Evolutionary conservation across 352 stramenopile genomes (phyloP).

Genomic region (Thalassiosira livingstoniorum): DNA sequence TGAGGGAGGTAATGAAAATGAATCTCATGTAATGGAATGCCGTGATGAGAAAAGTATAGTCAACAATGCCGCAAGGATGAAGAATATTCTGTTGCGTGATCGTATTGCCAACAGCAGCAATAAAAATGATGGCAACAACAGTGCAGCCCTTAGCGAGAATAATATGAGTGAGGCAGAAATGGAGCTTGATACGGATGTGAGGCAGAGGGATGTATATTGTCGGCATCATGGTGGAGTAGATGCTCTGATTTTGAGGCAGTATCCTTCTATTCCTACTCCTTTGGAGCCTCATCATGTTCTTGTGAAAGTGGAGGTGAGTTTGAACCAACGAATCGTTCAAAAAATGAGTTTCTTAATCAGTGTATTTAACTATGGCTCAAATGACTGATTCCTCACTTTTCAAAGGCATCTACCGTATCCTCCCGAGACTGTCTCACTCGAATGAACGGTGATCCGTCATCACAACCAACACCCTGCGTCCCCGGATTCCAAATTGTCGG

Average conservation of each 20-base stretch:
- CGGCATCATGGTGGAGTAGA: slow-evolving; percentile 23
- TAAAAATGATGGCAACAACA: not conserved
- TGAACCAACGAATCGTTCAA: not conserved
- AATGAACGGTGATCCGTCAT: slow-evolving; percentile 31
- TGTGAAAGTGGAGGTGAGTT: slow-evolving; percentile 73
- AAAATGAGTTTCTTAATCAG: not conserved
- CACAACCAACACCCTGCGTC: slow-evolving; percentile 40
- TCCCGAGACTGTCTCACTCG: slow-evolving; percentile 63
- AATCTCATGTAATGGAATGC: not conserved
- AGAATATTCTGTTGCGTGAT: not conserved
- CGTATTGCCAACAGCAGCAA: not conserved
- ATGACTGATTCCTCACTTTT: slow-evolving; percentile 6
- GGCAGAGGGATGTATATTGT: slow-evolving; percentile 44
- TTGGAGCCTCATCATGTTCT: slow-evolving; percentile 53
- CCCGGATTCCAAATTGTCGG: slow-evolving; percentile 75
- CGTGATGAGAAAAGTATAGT: not conserved
- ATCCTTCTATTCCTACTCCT: slow-evolving; percentile 32
- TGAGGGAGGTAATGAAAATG: not conserved
- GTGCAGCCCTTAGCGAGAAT: not conserved
- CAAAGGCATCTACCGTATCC: slow-evolving; percentile 71
- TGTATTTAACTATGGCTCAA: not conserved
- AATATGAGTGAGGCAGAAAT: not conserved
- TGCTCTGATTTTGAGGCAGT: slow-evolving; percentile 35
- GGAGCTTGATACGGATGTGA: slow-evolving; percentile 8
- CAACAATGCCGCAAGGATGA: not conserved